Base-by-base conservation (phyloP, 768 basidiomycete species). In the Mycena galopus region DNA sequence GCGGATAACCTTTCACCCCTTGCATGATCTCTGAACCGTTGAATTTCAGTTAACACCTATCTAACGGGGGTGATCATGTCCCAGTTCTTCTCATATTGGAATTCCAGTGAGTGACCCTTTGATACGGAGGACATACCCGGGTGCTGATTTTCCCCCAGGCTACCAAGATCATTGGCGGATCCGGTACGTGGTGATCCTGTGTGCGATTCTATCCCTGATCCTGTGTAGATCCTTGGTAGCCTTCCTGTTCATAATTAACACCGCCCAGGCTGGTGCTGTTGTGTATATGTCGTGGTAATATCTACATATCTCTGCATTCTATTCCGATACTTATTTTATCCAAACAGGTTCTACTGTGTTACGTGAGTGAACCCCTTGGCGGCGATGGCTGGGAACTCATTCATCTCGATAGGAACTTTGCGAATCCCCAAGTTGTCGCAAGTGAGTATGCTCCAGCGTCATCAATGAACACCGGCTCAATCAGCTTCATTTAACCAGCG, bases 1-100 rank as follows among this genome's bases (percentile, higher is more conserved):
- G 30, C 55, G 6, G n/a, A 19, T 56, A 7, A 8, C 30, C 29
- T 30, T 19, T 30, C 16, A 42, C 11, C 21, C 51, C 3, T 4
- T 29, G 23, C 14, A 30, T 21, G 23, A 32, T 21, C 17, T 17
- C 55, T 56, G 8, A 56, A 17, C 19, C 3, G 10, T 53, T 53
- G 25, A 17, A 8, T 11, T 56, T 56, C 55, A 56, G 55, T 56
- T 5, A 56, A 56, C 55, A 56, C 55, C 8, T 33, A 17, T 9
- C 51, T 65, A 8, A 35, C 33, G 25, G 58, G 58, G 10, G 30
- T 69, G 23, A 39, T 61, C 33, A 39, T 42, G 35, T 55, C 68
- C 11, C 68, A 69, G n/a, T 69, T 69, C 51, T 69, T 39, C 6
- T 33, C 59, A 23, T 69, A 69, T 27, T 62, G 60, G 68, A 56